A percentile compares a stretch with the other conserved stretches of the same genome.
Evolutionary conservation across 495 filamentous ascomycete species (phyloP).

Genomic region (Chaetomidium leptoderma): DNA sequence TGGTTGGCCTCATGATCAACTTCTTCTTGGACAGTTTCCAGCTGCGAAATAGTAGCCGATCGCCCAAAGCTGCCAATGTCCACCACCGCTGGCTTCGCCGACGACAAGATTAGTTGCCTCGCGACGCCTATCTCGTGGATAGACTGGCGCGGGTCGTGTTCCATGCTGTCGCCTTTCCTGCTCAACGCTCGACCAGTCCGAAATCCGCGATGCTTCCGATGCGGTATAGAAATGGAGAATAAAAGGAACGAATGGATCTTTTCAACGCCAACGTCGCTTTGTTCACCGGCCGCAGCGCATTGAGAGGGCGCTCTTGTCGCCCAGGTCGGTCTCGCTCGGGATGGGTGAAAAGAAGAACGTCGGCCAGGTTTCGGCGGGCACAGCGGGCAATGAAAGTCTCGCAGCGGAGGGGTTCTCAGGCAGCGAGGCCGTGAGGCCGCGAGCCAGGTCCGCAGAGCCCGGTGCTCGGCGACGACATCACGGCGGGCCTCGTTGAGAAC

Average conservation of each 20-base stretch:
- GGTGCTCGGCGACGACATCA: no score
- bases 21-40: background rate
- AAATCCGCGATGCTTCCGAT: background rate
- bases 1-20: background rate
- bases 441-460: background rate
- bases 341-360: background rate
- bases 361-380: background rate
- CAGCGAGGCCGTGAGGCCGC: background rate
- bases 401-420: background rate
- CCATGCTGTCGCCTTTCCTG: background rate
- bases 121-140: slow-evolving; percentile 11
- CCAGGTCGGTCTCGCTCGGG: background rate
- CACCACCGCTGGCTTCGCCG: slow-evolving; percentile 3
- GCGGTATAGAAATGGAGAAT: background rate
- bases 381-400: background rate
- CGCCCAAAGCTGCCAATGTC: background rate
- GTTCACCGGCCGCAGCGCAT: background rate
- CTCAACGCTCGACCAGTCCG: no score
- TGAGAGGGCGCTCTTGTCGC: background rate
- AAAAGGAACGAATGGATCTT: background rate
- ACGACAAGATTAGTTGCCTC: background rate
- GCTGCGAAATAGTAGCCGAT: background rate
- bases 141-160: background rate
- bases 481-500: no score
- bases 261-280: background rate